These are phyloP conservation scores for Echium plantagineum DNA, from an alignment of 257 asterid genomes.

Conservation along the genomic window DNA sequence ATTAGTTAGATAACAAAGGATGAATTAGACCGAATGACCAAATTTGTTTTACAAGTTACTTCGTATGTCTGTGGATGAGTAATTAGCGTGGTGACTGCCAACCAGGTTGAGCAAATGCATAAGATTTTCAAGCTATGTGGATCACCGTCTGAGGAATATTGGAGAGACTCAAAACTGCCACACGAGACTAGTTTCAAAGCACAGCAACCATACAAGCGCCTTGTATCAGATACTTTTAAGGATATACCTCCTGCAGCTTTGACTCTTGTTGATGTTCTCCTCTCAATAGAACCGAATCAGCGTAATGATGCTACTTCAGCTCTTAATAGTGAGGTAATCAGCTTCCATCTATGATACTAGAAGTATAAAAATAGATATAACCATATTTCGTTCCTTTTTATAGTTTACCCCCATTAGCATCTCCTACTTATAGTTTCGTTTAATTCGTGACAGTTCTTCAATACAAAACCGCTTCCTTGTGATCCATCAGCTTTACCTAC, in stretches of 20 bases:
- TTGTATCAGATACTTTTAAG: constrained; percentile 54
- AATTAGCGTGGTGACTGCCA: constrained; percentile 4
- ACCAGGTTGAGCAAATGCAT: constrained; percentile 91
- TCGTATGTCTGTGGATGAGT: neutral
- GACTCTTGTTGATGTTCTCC: constrained; percentile 58
- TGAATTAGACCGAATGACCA: neutral
- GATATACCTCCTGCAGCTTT: constrained; percentile 69
- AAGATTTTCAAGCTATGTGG: constrained; percentile 95
- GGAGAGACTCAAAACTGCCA: constrained; percentile 61
- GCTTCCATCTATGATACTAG: no score
- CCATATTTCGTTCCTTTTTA: no score
- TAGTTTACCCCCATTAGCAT: no score
- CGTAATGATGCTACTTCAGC: constrained; percentile 78
- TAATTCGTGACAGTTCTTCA: constrained; percentile 33
- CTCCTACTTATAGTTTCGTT: neutral
- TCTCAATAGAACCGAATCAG: constrained; percentile 72
- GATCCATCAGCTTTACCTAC: constrained; percentile 42
- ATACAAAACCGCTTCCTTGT: constrained; percentile 35
- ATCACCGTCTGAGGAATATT: constrained; percentile 69
- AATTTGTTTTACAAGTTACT: neutral
- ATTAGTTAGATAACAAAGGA: neutral
- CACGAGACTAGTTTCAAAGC: constrained; percentile 76
- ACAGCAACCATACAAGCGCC: constrained; percentile 47
- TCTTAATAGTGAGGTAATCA: constrained; percentile 56
- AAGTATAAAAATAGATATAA: no score